phyloP scores from a whole-genome alignment of 768 basidiomycete species.

The Phylloporus arenicola region DNA sequence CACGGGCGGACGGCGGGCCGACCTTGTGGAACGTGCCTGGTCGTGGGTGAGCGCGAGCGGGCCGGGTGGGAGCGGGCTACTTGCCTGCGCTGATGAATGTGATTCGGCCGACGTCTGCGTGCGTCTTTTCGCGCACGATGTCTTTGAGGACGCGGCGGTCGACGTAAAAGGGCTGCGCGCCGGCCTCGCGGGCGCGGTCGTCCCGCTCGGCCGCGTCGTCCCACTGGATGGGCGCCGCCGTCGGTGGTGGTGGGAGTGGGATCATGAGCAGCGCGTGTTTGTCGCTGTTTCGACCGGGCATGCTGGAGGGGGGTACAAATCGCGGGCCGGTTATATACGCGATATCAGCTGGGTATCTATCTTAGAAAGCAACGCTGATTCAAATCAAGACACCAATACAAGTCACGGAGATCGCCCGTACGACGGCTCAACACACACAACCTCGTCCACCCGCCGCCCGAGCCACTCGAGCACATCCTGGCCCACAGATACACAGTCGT shows the following conservation, averaged over 20 bases:
- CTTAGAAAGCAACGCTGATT: not conserved
- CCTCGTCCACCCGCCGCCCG: constrained; percentile 53
- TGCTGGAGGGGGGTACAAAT: not conserved
- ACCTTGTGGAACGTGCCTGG: constrained; percentile 85
- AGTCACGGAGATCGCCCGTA: constrained; percentile 37
- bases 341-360: not conserved
- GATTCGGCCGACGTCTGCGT: constrained; percentile 61
- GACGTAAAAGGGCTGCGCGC: constrained; percentile 63
- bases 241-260: constrained; percentile 8
- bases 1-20: constrained; percentile 10
- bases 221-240: constrained; percentile 44
- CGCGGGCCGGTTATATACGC: not conserved
- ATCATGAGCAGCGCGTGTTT: constrained; percentile 13
- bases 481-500: constrained; percentile 61
- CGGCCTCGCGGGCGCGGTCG: constrained; percentile 61
- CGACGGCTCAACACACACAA: constrained; percentile 55
- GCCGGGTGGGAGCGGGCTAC: constrained; percentile 14
- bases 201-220: constrained; percentile 67
- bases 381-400: constrained; percentile 1
- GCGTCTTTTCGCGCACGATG: constrained; percentile 68
- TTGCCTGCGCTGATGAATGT: constrained; percentile 68
- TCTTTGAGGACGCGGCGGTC: constrained; percentile 73
- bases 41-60: too few species aligned
- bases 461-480: constrained; percentile 70
- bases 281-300: not conserved